Base-by-base conservation (phyloP, 2,329 filamentous ascomycete species). In the Penicillium sp. region DNA sequence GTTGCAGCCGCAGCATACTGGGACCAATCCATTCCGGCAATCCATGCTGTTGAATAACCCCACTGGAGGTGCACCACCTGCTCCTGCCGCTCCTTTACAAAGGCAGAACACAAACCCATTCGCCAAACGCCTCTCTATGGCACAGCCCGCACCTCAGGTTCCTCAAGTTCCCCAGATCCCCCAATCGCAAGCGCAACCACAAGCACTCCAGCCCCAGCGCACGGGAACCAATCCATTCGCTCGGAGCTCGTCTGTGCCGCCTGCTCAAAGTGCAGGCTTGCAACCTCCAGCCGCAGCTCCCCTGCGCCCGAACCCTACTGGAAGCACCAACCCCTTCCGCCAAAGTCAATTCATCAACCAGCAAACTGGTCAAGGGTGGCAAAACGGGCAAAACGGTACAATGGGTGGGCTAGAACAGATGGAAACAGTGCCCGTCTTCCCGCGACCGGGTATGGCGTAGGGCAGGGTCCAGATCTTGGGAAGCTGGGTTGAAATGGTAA, bases 241-340 rank as follows among this genome's bases (percentile, higher is more conserved):
- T 19, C 84, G 86, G 47, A 82, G 80, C 54, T 71, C 78, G 1
- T 77, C 82, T 18, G 76, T 82, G 19, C 36, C 70, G 70, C 47
- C 71, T 14, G 69, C 70, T 53, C 70, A 74, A 44, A 71, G 77
- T 47, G 69, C 69, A 50, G 69, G 68, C 6, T 53, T 78, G 14
- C 72, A 77, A 18, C 39, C 53, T 47, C 74, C 77, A 7, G 62
- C 72, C 13, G 70, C 73, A 2, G 73, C 75, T n/a, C 73, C 83
- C 50, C 78, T 95, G 5, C 83, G 84, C 54, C 86, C 92, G 2
- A 92, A 94, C 69, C 85, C 89, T 1, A 97, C 93, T 0, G 93
- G 92, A 9, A 92, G 86, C 69, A 97, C 93, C 2, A 99, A 99
- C 70, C 95, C 95, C 0, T 98, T 98, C 83, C 86, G 95, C 16